Evolutionary conservation across 1,139 yeast genomes (phyloP).

Genomic region (Blastobotrys indianensis): DNA sequence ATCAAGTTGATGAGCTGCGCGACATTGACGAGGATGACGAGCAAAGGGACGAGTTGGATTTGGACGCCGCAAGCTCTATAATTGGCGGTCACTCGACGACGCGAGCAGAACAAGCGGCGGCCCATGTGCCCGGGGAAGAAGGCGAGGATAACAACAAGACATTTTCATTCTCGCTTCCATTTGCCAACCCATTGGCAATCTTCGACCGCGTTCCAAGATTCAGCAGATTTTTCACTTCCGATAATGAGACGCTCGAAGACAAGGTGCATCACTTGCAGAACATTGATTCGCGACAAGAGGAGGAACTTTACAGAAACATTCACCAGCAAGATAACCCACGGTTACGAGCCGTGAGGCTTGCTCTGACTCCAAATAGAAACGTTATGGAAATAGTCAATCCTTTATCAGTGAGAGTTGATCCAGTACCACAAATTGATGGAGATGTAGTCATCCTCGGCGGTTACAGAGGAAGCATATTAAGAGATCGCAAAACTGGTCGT

Average conservation of each 20-base stretch:
- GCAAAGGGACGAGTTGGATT: slow-evolving; percentile 10
- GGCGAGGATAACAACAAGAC: slow-evolving; percentile 20
- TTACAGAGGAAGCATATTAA: slow-evolving; percentile 74
- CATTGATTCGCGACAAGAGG: slow-evolving; percentile 42
- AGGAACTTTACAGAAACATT: slow-evolving; percentile 47
- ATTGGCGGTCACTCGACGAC: slow-evolving; percentile 26
- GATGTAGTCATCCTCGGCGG: slow-evolving; percentile 81
- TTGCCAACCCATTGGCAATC: slow-evolving; percentile 28
- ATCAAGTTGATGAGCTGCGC: not conserved
- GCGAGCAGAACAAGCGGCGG: slow-evolving; percentile 1
- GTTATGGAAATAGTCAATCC: slow-evolving; percentile 28
- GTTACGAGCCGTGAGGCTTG: slow-evolving; percentile 59
- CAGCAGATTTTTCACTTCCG: slow-evolving; percentile 6
- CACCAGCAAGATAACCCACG: slow-evolving; percentile 63
- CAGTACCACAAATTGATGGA: slow-evolving; percentile 51
- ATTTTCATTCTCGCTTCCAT: slow-evolving; percentile 31
- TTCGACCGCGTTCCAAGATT: slow-evolving; percentile 19
- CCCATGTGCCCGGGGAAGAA: not conserved
- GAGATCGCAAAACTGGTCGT: slow-evolving; percentile 58
- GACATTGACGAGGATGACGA: slow-evolving; percentile 14
- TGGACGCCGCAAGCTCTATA: slow-evolving; percentile 28
- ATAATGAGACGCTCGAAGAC: slow-evolving; percentile 9
- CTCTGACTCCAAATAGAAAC: slow-evolving; percentile 48
- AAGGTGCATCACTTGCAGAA: slow-evolving; percentile 19
- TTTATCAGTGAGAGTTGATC: slow-evolving; percentile 21